Base-by-base conservation (phyloP, 352 stramenopile genomes). In the Elongisporangium prolatum region DNA sequence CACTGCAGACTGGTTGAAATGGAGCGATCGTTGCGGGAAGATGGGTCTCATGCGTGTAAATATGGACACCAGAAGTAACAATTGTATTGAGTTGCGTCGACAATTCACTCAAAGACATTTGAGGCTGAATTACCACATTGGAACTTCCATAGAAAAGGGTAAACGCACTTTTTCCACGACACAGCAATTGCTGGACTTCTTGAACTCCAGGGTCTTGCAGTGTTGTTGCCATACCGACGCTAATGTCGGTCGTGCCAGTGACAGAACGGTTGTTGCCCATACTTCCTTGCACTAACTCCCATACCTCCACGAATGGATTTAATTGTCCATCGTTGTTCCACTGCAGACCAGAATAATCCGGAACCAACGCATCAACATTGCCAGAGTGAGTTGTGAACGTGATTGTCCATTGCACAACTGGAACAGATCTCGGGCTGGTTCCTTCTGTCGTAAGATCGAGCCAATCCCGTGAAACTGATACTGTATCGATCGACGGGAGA, bases 381-480 rank as follows among this genome's bases (percentile, higher is more conserved):
- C 85, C 85, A 0, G 69, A 69, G 55, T 91, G 79, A 4, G 56
- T 70, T 16, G 49, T 53, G 56, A 91, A 94, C 22, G 74, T 86
- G 38, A 94, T 63, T 0, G 74, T 88, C 85, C 85, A 94, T 22
- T 92, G 83, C n/a, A 64, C 72, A 3, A 89, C 50, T 9, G 79
- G 83, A 4, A 77, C 49, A 3, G 77, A 59, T 10, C 70, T 72
- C 0, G 57, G 59, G 7, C 61, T 61, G 9, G 58, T 64, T 0
- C 58, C 58, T 48, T 91, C 78, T 0, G 66, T 82, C 6, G 70
- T 74, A 2, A 89, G 56, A 18, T 84, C 75, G 53, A 94, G 77
- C 74, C 80, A 87, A 52, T 92, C 85, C 7, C 81, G 71, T 10
- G 57, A 84, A 16, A 98, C 90, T 4, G 59, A 77, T 40, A 98